Base-by-base conservation (phyloP, 306 rosid genomes). In the Ziziphus jujuba region DNA sequence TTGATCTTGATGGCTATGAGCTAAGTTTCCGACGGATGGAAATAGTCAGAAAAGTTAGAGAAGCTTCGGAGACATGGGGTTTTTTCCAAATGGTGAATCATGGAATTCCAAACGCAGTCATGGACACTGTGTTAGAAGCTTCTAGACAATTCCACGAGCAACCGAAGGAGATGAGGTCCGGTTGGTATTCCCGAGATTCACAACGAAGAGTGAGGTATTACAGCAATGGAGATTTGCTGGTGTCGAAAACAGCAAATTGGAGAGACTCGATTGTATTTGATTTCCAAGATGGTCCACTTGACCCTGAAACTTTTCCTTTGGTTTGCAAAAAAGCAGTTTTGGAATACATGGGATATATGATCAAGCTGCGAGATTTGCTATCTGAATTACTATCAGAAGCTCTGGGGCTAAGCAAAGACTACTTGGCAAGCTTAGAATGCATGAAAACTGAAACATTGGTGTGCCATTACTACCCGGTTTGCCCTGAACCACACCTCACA, bases 401-500 rank as follows among this genome's bases (percentile, higher is more conserved):
- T 34, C 43, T 91, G 64, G 95, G 87, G 51, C 78, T 86, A 0
- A 75, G 58, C 53, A 71, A 35, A 19, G 92, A 85, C 50, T 70
- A 80, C 84, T 65, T 91, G n/a, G 78, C 19, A 50, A 48, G 59
- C 51, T 76, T 77, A 61, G 95, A 82, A 70, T 83, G 95, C 83
- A 85, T 85, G 91, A 62, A 79, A 69, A 72, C 81, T 28, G 92
- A 85, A 71, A 72, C 76, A 60, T 31, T 89, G 75, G 84, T 77
- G 43, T 82, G 98, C 70, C 91, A 92, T 55, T 92, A 85, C 63
- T 92, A 89, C 82, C 98, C 98, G 7, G 34, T 59, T 24, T 92
- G 98, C 75, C 98, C 96, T 1, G 84, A 92, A 63, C 96, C 96
- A 35, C 73, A 92, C 33, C 58, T 85, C 23, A 92, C 96, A 24